Base-by-base conservation (phyloP, 1,284 basidiomycete genomes). In the Sporisorium exsertum region DNA sequence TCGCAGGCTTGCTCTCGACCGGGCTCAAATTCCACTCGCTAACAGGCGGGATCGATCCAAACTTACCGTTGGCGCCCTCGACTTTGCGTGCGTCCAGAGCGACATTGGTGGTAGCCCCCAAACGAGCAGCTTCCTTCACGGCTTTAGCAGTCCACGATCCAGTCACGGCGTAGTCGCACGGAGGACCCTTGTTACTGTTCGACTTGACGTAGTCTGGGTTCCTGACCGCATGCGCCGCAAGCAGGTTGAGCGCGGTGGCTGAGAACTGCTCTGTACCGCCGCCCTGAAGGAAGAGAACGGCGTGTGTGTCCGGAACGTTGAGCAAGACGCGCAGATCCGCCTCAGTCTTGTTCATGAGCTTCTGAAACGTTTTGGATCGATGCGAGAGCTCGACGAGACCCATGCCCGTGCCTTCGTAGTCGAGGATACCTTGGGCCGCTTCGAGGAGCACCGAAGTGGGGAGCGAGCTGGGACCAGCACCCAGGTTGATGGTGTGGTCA, bases 11-110 rank as follows among this genome's bases (percentile, higher is more conserved):
- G 52, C 87, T 85, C 29, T 82, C 79, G 3, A 62, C 43, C 84
- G 78, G 55, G 15, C 93, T 93, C 87, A 97, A 93, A n/a, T 87
- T 86, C 90, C 92, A 97, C 52, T 89, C 88, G 60, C 88, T 87
- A 81, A 90, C 90, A 15, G 90, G 87, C 13, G 95, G 94, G 80
- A 98, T 91, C 63, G 89, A 89, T 78, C 94, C 92, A 87, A 93
- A 97, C 59, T 79, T 77, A 42, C 71, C 75, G 10, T 72, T 55
- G 29, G 78, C 66, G 6, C 77, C 74, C 13, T 75, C 58, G 0
- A 64, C 68, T 55, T 81, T 74, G 22, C 78, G 61, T 22, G 82
- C 43, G 59, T 85, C 81, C 12, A 80, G 24, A 2, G 57, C 84
- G 24, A 76, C 72, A 24, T 80, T 81, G 27, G 78, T 80, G 26